These are phyloP conservation scores for Fistulifera pelliculosa DNA, from an alignment of 108 stramenopile species.

Conservation along the genomic window DNA sequence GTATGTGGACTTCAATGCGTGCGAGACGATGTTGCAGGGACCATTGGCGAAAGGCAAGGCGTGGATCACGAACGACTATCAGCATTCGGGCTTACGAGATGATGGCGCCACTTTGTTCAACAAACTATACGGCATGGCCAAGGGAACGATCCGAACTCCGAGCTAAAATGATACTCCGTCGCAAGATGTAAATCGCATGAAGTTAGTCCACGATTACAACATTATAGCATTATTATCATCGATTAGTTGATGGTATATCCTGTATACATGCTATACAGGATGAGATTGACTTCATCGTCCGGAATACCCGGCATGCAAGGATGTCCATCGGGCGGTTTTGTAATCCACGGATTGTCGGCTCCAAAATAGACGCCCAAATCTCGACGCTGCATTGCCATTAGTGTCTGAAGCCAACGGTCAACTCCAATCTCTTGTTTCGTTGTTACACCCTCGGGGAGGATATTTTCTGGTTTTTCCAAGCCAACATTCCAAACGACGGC, in stretches of 20 bases:
- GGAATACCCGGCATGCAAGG: conserved; percentile 30
- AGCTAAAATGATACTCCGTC: conserved; percentile 42
- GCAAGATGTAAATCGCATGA: too few species aligned
- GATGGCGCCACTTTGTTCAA: conserved; percentile 73
- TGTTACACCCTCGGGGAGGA: not conserved
- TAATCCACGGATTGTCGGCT: conserved; percentile 30
- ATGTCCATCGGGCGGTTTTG: conserved; percentile 20
- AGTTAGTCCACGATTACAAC: too few species aligned
- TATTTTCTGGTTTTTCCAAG: not conserved
- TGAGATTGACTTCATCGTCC: conserved; percentile 20
- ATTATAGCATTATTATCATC: too few species aligned
- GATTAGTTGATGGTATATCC: too few species aligned
- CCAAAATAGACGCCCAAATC: conserved; percentile 18
- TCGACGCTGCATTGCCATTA: conserved; percentile 6
- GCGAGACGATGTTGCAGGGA: conserved; percentile 43
- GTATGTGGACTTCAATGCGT: conserved; percentile 86
- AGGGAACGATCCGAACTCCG: conserved; percentile 50
- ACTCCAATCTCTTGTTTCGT: not conserved
- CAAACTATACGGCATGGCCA: conserved; percentile 83
- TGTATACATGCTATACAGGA: conserved; percentile 8
- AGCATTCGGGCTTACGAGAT: conserved; percentile 87
- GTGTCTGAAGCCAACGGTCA: not conserved
- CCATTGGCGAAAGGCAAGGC: conserved; percentile 65
- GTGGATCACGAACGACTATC: conserved; percentile 89
- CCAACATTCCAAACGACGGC: conserved; percentile 2